phyloP scores from a whole-genome alignment of 306 rosid genomes.

The Hippophae rhamnoides region DNA sequence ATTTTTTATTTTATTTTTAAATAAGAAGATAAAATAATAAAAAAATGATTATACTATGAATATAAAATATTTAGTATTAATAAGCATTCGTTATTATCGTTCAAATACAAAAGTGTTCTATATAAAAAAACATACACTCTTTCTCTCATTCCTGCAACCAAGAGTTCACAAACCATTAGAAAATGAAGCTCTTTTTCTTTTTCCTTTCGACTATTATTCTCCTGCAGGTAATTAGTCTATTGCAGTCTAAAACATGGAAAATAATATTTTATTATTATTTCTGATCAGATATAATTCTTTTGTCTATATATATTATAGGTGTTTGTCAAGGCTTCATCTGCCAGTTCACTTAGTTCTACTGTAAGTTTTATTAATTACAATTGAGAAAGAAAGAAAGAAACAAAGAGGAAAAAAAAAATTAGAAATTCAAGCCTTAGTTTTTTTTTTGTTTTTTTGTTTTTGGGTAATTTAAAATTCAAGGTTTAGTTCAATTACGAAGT shows the following conservation, averaged over 20 bases:
- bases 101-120: neutral
- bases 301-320: constrained; percentile 21
- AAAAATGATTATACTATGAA: no score
- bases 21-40: no score
- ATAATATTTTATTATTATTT: neutral
- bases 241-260: neutral
- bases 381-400: no score
- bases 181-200: constrained; percentile 26
- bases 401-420: no score
- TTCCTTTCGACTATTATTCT: constrained; percentile 16
- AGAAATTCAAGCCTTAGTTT: neutral
- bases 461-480: no score
- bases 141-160: constrained; percentile 2
- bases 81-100: no score
- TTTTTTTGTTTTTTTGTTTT: neutral
- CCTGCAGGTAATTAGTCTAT: constrained; percentile 18
- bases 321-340: constrained; percentile 29
- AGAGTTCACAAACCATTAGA: neutral
- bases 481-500: neutral
- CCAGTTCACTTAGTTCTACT: constrained; percentile 19
- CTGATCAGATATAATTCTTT: no score
- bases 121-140: neutral
- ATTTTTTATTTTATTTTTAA: no score
- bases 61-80: no score
- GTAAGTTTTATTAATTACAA: neutral